Evolutionary conservation across 495 filamentous ascomycete species (phyloP).

Genomic region (Podospora pseudopauciseta): DNA sequence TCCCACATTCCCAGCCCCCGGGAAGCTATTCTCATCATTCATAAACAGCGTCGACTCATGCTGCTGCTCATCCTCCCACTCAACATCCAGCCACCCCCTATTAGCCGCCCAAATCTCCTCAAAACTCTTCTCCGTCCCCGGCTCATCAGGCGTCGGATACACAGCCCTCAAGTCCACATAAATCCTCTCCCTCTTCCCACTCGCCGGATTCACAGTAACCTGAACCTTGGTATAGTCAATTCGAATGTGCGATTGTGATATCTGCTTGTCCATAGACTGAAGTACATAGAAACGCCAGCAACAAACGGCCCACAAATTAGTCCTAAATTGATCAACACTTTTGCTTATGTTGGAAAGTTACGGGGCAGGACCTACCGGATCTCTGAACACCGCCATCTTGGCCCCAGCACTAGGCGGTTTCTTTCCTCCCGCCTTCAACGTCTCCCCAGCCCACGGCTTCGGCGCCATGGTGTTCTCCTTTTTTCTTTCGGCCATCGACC

Average conservation of each 20-base stretch:
- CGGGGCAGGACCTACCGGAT: constrained; percentile 70
- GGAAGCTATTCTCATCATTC: constrained; percentile 25
- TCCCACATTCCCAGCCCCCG: constrained; percentile 23
- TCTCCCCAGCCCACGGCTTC: constrained; percentile 90
- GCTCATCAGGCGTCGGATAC: constrained; percentile 71
- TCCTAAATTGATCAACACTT: constrained; percentile 94
- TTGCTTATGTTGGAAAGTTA: constrained; percentile 33
- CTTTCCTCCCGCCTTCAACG: constrained; percentile 79
- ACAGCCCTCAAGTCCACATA: constrained; percentile 81
- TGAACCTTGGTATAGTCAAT: constrained; percentile 57
- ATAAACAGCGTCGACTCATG: constrained; percentile 15
- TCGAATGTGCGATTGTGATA: constrained; percentile 48
- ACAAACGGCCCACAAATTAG: constrained; percentile 74
- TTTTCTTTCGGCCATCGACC: constrained; percentile 76
- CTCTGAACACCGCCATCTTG: constrained; percentile 92
- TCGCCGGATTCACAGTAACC: constrained; percentile 72
- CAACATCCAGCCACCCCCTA: constrained; percentile 69
- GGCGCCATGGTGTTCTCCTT: constrained; percentile 90
- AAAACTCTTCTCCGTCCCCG: constrained; percentile 71
- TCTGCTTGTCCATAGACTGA: constrained; percentile 49
- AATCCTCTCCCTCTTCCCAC: constrained; percentile 74
- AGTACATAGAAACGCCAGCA: constrained; percentile 45
- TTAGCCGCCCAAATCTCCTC: constrained; percentile 83
- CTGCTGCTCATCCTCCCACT: constrained; percentile 58
- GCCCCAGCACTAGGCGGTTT: constrained; percentile 51